Evolutionary conservation across 805 yeast species (phyloP), one percentile per base, ranked within the genome.

Genomic region (Clavispora vitiphila): DNA sequence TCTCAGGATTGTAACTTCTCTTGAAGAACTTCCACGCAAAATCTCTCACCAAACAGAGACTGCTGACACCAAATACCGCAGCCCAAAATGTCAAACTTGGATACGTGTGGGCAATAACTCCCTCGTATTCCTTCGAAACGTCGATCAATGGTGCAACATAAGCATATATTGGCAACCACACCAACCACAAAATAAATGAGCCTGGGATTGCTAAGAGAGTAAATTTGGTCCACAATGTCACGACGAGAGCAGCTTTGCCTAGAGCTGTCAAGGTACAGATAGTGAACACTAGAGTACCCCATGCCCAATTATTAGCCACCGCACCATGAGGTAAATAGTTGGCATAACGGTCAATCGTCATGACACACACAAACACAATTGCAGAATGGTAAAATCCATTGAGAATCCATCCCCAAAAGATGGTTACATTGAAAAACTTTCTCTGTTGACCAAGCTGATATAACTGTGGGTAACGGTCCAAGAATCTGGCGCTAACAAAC

Each of bases 361-460:
- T 72, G 11, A 87, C 72, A 25, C 91, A 83, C 34, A 89, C 67
- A 60, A 81, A 95, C 16, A 89, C 82, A 18, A 93, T 70, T 2
- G 88, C 86, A 10, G 96, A 87, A 60, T 93, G 99, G 64, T 79
- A 93, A 58, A 93, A 91, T 0, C 99, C 99, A 62, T 93, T 95
- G 38, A 81, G 67, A 35, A 93, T 86, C 99, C 99, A 93, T 15
- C 96, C 86, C 98, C 98, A 91, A 62, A 93, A 93, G 30, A 89
- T 89, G 5, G 80, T 72, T 10, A 89, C 96, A 52, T 91, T 91
- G 68, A 93, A 87, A 57, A 93, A 93, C 42, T 77, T 82, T 15
- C 95, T 85, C 47, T 78, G 71, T 63, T 91, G 97, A 6, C 99
- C 99, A 34, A 93, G 68, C 56, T 83, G 85, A 64, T 95, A 93